Evolutionary conservation across 208 protist genomes (phyloP), one percentile per base, ranked within the genome.

Genomic region (Phytomonas sp.): DNA sequence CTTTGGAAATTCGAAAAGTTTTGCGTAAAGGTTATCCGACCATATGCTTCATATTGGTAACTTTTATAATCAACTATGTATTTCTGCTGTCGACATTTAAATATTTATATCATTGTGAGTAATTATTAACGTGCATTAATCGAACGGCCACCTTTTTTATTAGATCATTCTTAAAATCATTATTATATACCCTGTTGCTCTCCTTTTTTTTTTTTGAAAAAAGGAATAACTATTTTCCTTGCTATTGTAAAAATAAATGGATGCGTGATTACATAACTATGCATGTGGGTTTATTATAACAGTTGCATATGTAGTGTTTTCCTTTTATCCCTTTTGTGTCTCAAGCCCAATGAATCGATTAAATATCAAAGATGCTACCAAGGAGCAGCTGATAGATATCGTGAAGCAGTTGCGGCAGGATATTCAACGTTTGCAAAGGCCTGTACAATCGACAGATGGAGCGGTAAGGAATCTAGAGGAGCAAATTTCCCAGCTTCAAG

Each of bases 331-430:
- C 53, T 28, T 65, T 32, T 46, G 53, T 46, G 43, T 56, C 15
- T n/a, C 30, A 59, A 64, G 40, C 23, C 31, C 20, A 26, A 80
- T 81, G 76, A 81, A 74, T 61, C 72, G 74, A 34, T 72, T 80
- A 62, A 80, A 73, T 26, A 71, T 80, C 6, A 65, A 78, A 43
- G 75, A 78, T 59, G 83, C 84, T 11, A 74, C 80, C 28, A 69
- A 72, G 23, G 85, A 94, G 71, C 80, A 94, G 61, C 75, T 94
- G 51, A 77, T 90, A 43, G 76, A 77, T 5, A 76, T 87, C 31
- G 73, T 89, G 37, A 83, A 83, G 32, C 74, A 85, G 36, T 71
- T 89, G 43, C 69, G 75, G 17, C 60, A 77, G 20, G 75, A 83
- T 53, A 62, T 87, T 23, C 62, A 66, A 37, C 73, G 77, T 23